These are phyloP conservation scores for Poterioochromonas sp. DNA, from an alignment of 352 stramenopile species.

Conservation along the genomic window DNA sequence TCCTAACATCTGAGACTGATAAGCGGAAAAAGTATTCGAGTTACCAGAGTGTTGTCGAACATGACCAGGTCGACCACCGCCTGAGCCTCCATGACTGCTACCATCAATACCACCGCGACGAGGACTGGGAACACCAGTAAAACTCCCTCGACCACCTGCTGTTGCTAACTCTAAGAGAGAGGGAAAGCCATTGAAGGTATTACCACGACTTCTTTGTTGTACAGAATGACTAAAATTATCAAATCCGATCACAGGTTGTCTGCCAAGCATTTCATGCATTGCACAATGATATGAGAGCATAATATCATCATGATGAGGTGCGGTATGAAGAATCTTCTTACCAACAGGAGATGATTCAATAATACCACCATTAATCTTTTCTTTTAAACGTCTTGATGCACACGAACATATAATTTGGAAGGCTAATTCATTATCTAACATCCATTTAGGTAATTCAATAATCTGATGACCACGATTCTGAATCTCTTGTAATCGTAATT, in stretches of 20 bases:
- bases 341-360: neutral
- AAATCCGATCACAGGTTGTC: neutral
- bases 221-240: neutral
- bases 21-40: too few relatives aligned
- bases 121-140: neutral
- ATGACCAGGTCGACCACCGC: too few relatives aligned
- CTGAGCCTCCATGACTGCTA: neutral
- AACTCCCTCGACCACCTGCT: neutral
- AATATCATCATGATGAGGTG: slow-evolving; percentile 38
- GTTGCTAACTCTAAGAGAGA: neutral
- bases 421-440: neutral
- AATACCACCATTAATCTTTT: slow-evolving; percentile 31
- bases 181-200: neutral
- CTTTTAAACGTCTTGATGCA: slow-evolving; percentile 27
- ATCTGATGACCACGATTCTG: too few relatives aligned
- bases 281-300: slow-evolving; percentile 38
- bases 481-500: slow-evolving; percentile 18
- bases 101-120: neutral
- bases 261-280: slow-evolving; percentile 33
- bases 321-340: slow-evolving; percentile 25
- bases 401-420: neutral
- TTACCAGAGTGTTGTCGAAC: too few relatives aligned
- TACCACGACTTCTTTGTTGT: neutral
- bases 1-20: neutral
- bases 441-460: neutral